These are phyloP conservation scores for Leccinum subgranulosum DNA, from an alignment of 768 basidiomycete species.

Conservation along the genomic window DNA sequence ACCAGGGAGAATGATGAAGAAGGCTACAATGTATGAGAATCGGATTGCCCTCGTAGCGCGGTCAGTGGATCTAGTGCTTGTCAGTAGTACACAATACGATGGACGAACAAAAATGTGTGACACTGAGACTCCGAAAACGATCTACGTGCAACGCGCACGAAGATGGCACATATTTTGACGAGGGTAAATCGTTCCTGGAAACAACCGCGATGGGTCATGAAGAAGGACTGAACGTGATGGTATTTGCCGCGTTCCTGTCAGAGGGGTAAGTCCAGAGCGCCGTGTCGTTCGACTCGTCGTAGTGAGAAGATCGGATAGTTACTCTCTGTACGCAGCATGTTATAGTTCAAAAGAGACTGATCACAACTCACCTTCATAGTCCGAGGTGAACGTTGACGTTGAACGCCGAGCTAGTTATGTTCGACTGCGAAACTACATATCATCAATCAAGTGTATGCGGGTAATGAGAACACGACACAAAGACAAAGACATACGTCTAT, in stretches of 20 bases:
- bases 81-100: constrained; percentile 70
- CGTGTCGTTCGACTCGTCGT: constrained; percentile 44
- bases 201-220: neutral
- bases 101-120: constrained; percentile 35
- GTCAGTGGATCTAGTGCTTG: constrained; percentile 66
- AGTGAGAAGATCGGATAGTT: constrained; percentile 49
- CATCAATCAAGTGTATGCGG: neutral
- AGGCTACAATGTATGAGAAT: too few relatives aligned
- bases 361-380: neutral
- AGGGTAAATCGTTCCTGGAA: too few relatives aligned
- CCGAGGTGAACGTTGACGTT: neutral
- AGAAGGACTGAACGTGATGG: constrained; percentile 44
- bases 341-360: too few relatives aligned
- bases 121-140: too few relatives aligned
- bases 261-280: too few relatives aligned
- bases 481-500: neutral
- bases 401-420: neutral
- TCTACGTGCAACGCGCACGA: too few relatives aligned
- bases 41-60: neutral
- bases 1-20: too few relatives aligned
- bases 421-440: neutral
- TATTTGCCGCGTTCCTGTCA: constrained; percentile 40
- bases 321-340: constrained; percentile 25
- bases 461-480: neutral
- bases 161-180: too few relatives aligned